Conservation (phyloP, 768 basidiomycete species). For the Hygrophorus pudorinus region DNA sequence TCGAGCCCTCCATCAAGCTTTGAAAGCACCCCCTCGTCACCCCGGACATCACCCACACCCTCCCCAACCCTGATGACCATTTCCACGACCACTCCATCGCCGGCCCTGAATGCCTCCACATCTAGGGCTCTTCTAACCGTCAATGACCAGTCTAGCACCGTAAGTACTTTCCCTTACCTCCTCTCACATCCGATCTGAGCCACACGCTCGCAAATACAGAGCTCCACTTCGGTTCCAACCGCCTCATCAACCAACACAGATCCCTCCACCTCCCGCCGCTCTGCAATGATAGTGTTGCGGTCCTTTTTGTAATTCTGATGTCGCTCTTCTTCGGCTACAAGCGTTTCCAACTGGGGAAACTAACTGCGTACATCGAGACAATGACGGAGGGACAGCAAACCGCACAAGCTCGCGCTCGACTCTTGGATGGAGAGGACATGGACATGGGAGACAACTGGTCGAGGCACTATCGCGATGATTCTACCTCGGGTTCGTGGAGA, state of each 20-base stretch:
- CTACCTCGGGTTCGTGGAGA: background rate
- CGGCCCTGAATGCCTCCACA: too few relatives aligned
- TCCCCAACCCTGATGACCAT: too few relatives aligned
- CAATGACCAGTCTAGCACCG: too few relatives aligned
- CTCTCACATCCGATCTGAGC: too few relatives aligned
- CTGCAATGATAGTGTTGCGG: constrained; percentile 1
- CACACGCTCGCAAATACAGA: background rate
- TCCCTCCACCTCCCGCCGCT: background rate
- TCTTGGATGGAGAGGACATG: constrained; percentile 8
- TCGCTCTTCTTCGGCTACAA: constrained; percentile 3
- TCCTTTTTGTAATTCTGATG: constrained; percentile 2
- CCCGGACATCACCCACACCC: too few relatives aligned
- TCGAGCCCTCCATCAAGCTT: too few relatives aligned
- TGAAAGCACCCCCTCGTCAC: too few relatives aligned
- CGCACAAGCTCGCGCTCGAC: constrained; percentile 1
- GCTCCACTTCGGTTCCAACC: constrained; percentile 5
- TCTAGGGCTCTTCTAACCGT: too few relatives aligned
- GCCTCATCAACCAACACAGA: constrained; percentile 1
- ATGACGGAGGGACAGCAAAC: constrained; percentile 1
- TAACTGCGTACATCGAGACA: constrained; percentile 4
- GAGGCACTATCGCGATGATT: background rate
- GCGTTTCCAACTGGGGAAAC: constrained; percentile 1
- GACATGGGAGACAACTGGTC: background rate
- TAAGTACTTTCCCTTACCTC: too few relatives aligned
- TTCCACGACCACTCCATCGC: too few relatives aligned